Percentiles rank a stretch among this genome's conserved stretches.
These are phyloP conservation scores for Xylaria nigripes DNA, from an alignment of 495 filamentous ascomycete species.

Conservation along the genomic window DNA sequence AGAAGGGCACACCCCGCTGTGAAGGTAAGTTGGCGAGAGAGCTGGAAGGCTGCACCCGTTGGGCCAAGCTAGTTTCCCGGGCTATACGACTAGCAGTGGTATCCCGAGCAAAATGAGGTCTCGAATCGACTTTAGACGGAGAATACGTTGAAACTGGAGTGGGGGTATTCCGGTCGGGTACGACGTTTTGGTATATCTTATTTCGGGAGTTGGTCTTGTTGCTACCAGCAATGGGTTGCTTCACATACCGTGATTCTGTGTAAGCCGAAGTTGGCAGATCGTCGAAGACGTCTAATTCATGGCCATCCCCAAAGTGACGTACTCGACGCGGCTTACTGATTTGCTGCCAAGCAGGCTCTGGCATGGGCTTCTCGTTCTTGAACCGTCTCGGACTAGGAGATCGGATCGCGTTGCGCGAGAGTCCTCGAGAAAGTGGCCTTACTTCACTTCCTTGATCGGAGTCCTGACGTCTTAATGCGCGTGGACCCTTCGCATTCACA, in stretches of 20 bases:
- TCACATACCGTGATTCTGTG: slow-evolving; percentile 72
- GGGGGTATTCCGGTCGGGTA: slow-evolving; percentile 45
- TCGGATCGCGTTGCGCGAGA: slow-evolving; percentile 46
- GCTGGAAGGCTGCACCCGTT: slow-evolving; percentile 42
- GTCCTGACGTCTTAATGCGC: slow-evolving; percentile 64
- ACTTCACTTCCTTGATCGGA: slow-evolving; percentile 53
- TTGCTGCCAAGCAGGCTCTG: slow-evolving; percentile 41
- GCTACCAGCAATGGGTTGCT: slow-evolving; percentile 65
- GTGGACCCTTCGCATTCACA: slow-evolving; percentile 59
- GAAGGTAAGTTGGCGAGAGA: slow-evolving; percentile 58
- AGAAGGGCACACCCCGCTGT: slow-evolving; percentile 72
- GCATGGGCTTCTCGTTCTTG: slow-evolving; percentile 31
- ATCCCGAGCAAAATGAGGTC: slow-evolving; percentile 85
- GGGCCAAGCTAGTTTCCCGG: slow-evolving; percentile 70
- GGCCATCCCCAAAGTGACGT: slow-evolving; percentile 83
- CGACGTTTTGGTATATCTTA: slow-evolving; percentile 50
- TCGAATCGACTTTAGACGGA: slow-evolving; percentile 45
- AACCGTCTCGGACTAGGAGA: slow-evolving; percentile 47
- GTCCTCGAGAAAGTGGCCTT: slow-evolving; percentile 47
- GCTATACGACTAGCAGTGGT: slow-evolving; percentile 87
- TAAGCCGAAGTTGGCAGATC: slow-evolving; percentile 84
- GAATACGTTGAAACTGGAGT: slow-evolving; percentile 50
- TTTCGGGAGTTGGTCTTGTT: slow-evolving; percentile 56
- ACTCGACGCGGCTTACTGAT: slow-evolving; percentile 65
- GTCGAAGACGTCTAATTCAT: slow-evolving; percentile 86